Conservation (phyloP, 208 protist genomes). For the Acanthamoeba castellanii region DNA sequence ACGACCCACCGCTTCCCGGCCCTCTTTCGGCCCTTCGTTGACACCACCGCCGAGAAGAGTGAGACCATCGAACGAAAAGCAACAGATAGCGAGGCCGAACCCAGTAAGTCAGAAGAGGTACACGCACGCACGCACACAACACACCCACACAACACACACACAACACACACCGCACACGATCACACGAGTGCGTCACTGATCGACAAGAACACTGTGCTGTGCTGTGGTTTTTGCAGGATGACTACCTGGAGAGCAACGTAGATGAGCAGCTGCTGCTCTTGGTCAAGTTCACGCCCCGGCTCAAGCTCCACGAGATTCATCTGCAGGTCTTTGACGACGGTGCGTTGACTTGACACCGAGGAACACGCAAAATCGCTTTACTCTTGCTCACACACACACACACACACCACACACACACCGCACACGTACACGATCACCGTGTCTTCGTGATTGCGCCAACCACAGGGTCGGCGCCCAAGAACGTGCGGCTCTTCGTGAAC, state of each 20-base stretch:
- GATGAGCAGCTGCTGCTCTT: constrained; percentile 52
- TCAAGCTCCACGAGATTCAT: constrained; percentile 53
- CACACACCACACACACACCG: too few species aligned
- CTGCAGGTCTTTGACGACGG: constrained; percentile 52
- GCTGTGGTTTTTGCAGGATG: neutral
- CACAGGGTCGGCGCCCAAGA: constrained; percentile 39
- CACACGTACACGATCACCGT: too few species aligned
- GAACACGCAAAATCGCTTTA: neutral
- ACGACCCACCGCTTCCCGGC: neutral
- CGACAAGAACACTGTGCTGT: neutral
- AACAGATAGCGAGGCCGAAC: too few species aligned
- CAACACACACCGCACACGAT: too few species aligned
- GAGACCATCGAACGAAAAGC: too few species aligned
- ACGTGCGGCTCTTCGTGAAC: constrained; percentile 15
- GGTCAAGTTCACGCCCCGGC: constrained; percentile 46
- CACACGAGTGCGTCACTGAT: neutral
- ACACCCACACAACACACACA: too few species aligned
- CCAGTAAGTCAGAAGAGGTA: too few species aligned
- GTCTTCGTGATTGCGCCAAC: too few species aligned
- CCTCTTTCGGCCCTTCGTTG: neutral
- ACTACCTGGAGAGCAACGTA: constrained; percentile 46
- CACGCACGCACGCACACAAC: too few species aligned
- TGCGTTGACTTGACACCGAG: neutral
- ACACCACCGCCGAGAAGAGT: neutral
- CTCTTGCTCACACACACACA: too few species aligned